These are phyloP conservation scores for Pyricularia sp. DNA, from an alignment of 2,329 filamentous ascomycete genomes.

Conservation along the genomic window DNA sequence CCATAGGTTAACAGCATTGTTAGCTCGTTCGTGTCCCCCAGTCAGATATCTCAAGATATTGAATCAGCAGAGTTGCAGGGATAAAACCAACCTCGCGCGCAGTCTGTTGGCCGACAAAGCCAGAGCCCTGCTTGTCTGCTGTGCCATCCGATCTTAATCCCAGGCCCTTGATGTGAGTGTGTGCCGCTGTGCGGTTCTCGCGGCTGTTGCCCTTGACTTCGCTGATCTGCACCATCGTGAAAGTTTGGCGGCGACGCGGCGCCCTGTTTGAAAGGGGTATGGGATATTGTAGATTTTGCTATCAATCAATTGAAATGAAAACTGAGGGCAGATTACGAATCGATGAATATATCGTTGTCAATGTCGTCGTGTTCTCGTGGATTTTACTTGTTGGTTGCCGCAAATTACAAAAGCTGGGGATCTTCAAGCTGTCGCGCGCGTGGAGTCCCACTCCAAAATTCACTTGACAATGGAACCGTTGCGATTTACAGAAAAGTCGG, in stretches of 20 bases:
- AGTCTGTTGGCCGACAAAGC: conserved; percentile 78
- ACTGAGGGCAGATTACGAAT: background rate
- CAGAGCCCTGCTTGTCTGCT: conserved; percentile 64
- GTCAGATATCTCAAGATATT: background rate
- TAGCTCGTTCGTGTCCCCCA: background rate
- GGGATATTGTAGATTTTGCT: background rate
- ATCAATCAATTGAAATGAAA: background rate
- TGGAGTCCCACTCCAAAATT: background rate
- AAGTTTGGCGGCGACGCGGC: conserved; percentile 12
- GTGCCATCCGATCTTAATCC: conserved; percentile 76
- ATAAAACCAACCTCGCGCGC: conserved; percentile 61
- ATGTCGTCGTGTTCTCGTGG: background rate
- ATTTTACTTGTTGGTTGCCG: background rate
- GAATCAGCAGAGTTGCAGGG: background rate
- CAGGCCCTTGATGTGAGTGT: conserved; percentile 95
- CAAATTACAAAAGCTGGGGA: background rate
- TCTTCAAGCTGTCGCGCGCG: background rate
- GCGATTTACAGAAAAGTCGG: background rate
- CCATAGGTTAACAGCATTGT: conserved; percentile 4
- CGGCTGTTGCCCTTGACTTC: conserved; percentile 90
- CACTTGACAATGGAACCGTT: conserved; percentile 3
- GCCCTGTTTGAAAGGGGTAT: conserved; percentile 1
- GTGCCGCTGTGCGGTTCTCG: conserved; percentile 89
- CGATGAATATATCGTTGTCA: background rate
- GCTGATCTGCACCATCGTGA: conserved; percentile 74